These are phyloP conservation scores for Cytospora paraplurivora DNA, from an alignment of 2,329 filamentous ascomycete species.

Conservation along the genomic window DNA sequence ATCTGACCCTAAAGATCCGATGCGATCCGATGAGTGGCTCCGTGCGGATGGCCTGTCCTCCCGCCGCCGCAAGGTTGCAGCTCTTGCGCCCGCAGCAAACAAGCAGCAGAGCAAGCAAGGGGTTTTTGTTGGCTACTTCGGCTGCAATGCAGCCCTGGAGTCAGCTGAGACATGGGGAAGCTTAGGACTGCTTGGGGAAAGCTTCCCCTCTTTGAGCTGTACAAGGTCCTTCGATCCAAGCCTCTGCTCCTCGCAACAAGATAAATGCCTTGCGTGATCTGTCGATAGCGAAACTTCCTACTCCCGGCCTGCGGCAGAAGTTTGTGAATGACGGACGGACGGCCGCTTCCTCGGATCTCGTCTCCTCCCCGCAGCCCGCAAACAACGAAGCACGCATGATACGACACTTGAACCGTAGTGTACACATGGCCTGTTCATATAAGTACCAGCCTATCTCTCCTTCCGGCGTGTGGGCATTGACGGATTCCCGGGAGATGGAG, in stretches of 20 bases:
- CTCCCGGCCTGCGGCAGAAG: background rate
- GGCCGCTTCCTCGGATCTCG: conserved; percentile 4
- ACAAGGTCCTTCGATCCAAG: background rate
- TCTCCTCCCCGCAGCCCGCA: conserved; percentile 12
- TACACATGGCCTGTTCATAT: too few relatives aligned
- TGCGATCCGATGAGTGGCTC: background rate
- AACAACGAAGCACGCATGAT: conserved; percentile 3
- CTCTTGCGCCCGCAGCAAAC: conserved; percentile 5
- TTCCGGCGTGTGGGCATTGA: conserved; percentile 4
- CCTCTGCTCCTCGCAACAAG: conserved; percentile 8
- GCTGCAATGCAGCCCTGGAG: conserved; percentile 14
- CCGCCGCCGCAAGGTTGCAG: conserved; percentile 23
- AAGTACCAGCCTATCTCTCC: background rate
- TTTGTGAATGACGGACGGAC: background rate
- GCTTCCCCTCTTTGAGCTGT: conserved; percentile 9
- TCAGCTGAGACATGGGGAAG: conserved; percentile 9
- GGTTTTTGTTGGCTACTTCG: conserved; percentile 13
- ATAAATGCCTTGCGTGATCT: background rate
- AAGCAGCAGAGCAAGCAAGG: conserved; percentile 10
- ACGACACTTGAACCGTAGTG: conserved; percentile 14
- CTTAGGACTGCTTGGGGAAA: conserved; percentile 8
- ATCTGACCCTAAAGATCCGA: conserved; percentile 1
- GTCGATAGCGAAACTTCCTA: conserved; percentile 1
- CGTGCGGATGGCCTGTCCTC: conserved; percentile 1
- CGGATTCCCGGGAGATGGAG: conserved; percentile 9